A percentile compares a stretch with the other conserved stretches of the same genome.
Evolutionary conservation across 1,139 yeast species (phyloP).

Genomic region (Scheffersomyces titani): DNA sequence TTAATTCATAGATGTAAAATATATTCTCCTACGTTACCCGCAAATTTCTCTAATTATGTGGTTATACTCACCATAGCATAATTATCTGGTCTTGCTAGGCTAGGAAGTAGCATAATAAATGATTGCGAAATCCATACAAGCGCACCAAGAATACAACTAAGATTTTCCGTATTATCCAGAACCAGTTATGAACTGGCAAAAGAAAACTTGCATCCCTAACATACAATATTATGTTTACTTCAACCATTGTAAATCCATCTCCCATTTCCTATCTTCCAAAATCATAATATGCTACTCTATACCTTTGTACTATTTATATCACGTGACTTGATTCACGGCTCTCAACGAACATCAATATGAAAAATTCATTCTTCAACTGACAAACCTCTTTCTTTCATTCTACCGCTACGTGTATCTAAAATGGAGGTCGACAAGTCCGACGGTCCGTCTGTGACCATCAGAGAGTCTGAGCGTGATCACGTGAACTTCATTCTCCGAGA

Average conservation of each 20-base stretch:
- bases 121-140: neutral
- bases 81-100: neutral
- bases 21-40: neutral
- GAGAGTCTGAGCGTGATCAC: conserved; percentile 80
- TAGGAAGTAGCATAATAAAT: neutral
- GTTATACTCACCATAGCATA: neutral
- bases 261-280: neutral
- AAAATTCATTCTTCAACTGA: conserved; percentile 1
- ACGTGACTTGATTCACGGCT: neutral
- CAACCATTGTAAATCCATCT: no score
- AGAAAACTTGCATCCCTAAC: no score
- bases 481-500: conserved; percentile 89
- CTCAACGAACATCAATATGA: neutral
- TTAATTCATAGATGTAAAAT: neutral
- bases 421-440: conserved; percentile 43
- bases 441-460: conserved; percentile 82
- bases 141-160: neutral
- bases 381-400: neutral
- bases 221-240: no score
- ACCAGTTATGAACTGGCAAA: neutral
- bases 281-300: neutral
- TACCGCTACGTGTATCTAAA: conserved; percentile 4
- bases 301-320: neutral
- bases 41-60: neutral
- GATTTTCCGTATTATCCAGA: neutral